phyloP scores from a whole-genome alignment of 202 grass and related monocot species.

The Thinopyrum obtusiflorum region DNA sequence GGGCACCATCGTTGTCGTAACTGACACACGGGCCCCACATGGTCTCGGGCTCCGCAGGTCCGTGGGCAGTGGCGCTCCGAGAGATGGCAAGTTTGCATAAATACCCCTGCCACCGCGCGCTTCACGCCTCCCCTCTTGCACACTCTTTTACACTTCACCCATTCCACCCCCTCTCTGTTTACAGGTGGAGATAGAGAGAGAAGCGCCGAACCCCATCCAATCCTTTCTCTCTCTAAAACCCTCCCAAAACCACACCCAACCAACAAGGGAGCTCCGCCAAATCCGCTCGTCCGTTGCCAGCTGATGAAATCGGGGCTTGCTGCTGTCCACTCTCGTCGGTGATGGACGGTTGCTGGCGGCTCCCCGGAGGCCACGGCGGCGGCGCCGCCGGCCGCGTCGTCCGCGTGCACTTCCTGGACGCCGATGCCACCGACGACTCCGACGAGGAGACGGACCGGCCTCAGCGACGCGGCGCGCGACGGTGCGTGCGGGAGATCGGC shows the following conservation, averaged over 20 bases:
- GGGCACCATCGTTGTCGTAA: too few relatives aligned
- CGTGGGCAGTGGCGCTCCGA: background rate
- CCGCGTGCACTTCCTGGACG: slow-evolving; percentile 10
- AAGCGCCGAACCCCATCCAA: background rate
- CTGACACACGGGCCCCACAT: background rate
- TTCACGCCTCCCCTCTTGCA: background rate
- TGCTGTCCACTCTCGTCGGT: background rate
- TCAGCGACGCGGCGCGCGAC: background rate
- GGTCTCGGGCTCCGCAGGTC: background rate
- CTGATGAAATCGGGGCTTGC: background rate
- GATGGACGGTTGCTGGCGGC: background rate
- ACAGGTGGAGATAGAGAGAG: background rate
- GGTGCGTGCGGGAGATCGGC: background rate
- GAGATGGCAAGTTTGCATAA: background rate
- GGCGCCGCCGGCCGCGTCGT: background rate
- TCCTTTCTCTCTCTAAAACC: slow-evolving; percentile 13
- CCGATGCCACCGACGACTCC: slow-evolving; percentile 19
- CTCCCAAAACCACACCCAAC: background rate
- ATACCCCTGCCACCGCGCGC: background rate
- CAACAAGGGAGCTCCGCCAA: background rate
- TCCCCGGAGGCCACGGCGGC: background rate
- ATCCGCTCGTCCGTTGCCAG: background rate
- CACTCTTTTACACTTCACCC: background rate
- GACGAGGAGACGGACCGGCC: background rate
- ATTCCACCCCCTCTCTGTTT: background rate